Base-by-base conservation (phyloP, 192 early-diverging fungal species). In the Obelidium mucronatum region DNA sequence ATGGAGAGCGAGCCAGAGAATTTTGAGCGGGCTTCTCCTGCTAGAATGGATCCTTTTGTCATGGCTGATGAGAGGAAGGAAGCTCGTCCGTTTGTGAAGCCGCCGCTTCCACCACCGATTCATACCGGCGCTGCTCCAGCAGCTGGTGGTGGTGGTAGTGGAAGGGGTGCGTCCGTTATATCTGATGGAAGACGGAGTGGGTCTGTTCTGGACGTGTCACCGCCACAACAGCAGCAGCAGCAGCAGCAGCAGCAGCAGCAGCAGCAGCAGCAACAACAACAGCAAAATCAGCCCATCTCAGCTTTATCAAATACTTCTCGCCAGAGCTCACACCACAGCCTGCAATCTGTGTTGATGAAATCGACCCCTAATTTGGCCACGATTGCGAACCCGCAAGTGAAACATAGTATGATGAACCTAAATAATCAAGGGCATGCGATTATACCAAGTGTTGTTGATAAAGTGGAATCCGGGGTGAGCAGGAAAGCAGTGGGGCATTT, bases 381-480 rank as follows among this genome's bases (percentile, higher is more conserved):
- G 6, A 17, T 78, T 2, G 69, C 68, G 17, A 60, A 78, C 40
- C 77, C 77, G 39, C 28, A 30, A 13, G 51, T 42, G 4, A 73
- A 65, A 52, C 69, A 44, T 13, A 66, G 61, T 24, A 40, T 22
- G n/a, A 66, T 73, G 68, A 71, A 73, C 28, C 40, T 78, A 51
- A 17, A 11, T 19, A 69, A 78, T 30, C 77, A 78, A 51, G 77
- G 77, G 3, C 56, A 56, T 15, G 58, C 68, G 5, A 78, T 78
- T 11, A 66, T 78, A 51, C 77, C 77, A 15, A 73, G 68, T 17
- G 77, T 78, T 11, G 67, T 71, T 19, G 77, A 78, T 42, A 61
- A 60, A 52, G 67, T 71, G 8, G 68, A 78, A 61, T 33, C 36
- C 34, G 68, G 68, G 8, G 44, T 61, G 1, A 39, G 44, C 26